Base-by-base conservation (phyloP, 2,329 filamentous ascomycete genomes). In the Ceratocystis colombiana region DNA sequence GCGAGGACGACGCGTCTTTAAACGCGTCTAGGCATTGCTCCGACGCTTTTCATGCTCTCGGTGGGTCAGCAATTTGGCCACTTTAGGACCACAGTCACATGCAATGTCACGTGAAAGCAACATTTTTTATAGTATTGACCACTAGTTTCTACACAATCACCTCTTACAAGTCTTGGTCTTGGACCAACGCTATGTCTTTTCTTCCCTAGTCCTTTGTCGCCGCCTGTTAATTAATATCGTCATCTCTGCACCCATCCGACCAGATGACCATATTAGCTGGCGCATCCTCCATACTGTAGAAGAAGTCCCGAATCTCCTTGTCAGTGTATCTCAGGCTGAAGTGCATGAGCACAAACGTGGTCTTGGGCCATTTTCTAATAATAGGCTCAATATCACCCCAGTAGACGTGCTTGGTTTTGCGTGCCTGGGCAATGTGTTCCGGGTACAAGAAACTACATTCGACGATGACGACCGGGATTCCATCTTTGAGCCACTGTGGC, bases 401-500 rank as follows among this genome's bases (percentile, higher is more conserved):
- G 30, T 75, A 70, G 0, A 79, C 80, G 68, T 80, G 79, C 70
- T 78, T 79, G 4, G 79, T 80, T 71, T 75, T 76, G 8, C 72
- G 73, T 1, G 78, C 78, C 71, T 79, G 78, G 1, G 70, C 71
- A 20, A 74, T 71, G 69, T 81, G 79, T 69, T 76, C 73, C 48
- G 77, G 75, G 37, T 73, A 73, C 37, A 80, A 65, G 68, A 81
- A 80, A 66, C 77, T 80, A 70, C 79, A 80, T 71, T 81, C 79
- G 0, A 78, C 79, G 46, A 81, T 77, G 64, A 80, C 78, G 4
- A 80, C 77, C 5, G 75, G 73, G 15, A 80, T 74, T 0, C 73
- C 77, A 0, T 71, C 70, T 1, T 67, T 62, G 33, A 80, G 67
- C 77, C 78, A 80, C 28, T 71, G 68, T 0, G 77, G 77, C 64